Evolutionary conservation across 345 rosid species (phyloP).

Genomic region (Eucalyptus caleyi): DNA sequence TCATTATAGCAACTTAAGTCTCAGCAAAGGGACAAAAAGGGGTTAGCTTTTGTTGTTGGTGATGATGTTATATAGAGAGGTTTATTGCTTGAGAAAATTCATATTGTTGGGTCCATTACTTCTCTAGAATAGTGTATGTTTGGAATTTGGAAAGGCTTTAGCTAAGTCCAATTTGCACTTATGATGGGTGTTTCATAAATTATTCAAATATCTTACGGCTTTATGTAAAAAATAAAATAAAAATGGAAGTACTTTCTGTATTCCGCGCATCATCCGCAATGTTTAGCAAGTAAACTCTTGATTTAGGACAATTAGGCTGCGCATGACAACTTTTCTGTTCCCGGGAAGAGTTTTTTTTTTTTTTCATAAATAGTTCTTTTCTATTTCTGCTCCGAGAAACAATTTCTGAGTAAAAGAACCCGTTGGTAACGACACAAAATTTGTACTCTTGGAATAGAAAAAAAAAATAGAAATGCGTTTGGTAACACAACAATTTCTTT

Average conservation of each 20-base stretch:
- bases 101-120: neutral
- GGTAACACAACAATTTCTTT: too few relatives aligned
- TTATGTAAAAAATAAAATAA: neutral
- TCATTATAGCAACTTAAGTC: neutral
- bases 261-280: neutral
- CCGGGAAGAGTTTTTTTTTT: too few relatives aligned
- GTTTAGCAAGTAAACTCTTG: neutral
- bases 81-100: neutral
- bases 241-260: neutral
- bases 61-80: neutral
- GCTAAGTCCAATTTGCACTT: neutral
- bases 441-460: too few relatives aligned
- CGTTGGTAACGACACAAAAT: too few relatives aligned
- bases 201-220: neutral
- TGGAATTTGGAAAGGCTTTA: neutral
- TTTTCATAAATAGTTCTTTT: too few relatives aligned
- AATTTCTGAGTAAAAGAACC: too few relatives aligned
- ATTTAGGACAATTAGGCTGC: neutral
- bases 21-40: neutral
- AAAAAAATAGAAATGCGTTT: too few relatives aligned
- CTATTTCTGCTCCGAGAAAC: too few relatives aligned
- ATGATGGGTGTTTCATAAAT: neutral
- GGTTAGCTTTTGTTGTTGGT: neutral
- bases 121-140: neutral
- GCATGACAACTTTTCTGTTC: too few relatives aligned